A percentile compares a stretch with the other conserved stretches of the same genome.
phyloP scores from a whole-genome alignment of 2,329 filamentous ascomycete species.

The Verticillium isaacii region DNA sequence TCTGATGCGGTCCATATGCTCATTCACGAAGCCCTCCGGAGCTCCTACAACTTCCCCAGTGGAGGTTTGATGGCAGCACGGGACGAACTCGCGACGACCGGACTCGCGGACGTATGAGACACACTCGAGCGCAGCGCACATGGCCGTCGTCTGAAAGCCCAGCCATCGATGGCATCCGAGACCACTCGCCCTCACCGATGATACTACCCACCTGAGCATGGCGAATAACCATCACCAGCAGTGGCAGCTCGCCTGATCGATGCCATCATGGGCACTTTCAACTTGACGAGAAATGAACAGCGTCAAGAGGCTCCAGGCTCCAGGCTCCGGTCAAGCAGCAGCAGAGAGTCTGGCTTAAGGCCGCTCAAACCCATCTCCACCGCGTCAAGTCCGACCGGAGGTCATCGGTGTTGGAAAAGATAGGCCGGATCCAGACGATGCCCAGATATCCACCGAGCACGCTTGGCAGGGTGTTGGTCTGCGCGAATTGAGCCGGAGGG shows the following conservation, averaged over 20 bases:
- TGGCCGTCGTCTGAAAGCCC: neutral
- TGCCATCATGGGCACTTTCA: too few species aligned
- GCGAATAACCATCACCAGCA: too few species aligned
- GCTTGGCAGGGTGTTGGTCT: constrained; percentile 1
- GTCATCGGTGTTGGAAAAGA: constrained; percentile 1
- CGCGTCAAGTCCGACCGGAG: constrained; percentile 1
- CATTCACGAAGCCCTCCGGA: neutral
- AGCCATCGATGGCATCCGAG: neutral
- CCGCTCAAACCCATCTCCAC: neutral
- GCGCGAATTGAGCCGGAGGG: constrained; percentile 2
- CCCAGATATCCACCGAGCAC: neutral
- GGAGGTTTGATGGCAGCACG: neutral
- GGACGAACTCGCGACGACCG: neutral
- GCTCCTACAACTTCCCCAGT: neutral
- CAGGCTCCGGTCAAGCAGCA: too few species aligned
- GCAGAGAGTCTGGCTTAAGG: neutral
- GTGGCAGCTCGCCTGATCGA: too few species aligned
- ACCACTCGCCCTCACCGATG: neutral
- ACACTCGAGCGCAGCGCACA: neutral
- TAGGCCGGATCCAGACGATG: neutral
- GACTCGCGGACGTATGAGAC: constrained; percentile 1
- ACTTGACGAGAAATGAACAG: too few species aligned
- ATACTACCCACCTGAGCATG: too few species aligned
- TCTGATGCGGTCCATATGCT: neutral
- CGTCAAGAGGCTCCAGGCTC: too few species aligned